A percentile compares a stretch with the other conserved stretches of the same genome.
Conservation (phyloP, 116 monocot species). For the Trichopus zeylanicus region DNA sequence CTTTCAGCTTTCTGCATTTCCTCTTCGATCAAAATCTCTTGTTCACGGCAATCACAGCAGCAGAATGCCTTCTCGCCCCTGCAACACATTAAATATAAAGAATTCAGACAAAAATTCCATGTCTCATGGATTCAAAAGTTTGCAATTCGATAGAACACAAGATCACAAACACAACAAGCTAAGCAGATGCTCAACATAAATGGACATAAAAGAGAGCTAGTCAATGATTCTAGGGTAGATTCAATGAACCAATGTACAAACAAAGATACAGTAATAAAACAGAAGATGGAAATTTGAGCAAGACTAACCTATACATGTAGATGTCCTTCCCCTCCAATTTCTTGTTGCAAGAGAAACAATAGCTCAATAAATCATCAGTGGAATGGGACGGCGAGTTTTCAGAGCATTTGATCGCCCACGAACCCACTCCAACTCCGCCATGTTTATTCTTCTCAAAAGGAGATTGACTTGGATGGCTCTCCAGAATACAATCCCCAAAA, state of each 20-base stretch:
- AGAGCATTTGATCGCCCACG: constrained; percentile 22
- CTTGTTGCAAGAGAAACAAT: constrained; percentile 81
- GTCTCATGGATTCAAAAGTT: neutral
- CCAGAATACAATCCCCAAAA: constrained; percentile 83
- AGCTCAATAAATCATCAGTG: constrained; percentile 56
- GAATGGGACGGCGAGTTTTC: constrained; percentile 14
- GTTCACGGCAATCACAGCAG: constrained; percentile 64
- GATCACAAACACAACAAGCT: no score
- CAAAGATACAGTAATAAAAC: neutral
- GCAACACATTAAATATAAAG: constrained; percentile 9
- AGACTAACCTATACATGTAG: constrained; percentile 72
- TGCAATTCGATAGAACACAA: no score
- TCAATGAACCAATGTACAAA: no score
- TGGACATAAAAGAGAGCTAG: no score
- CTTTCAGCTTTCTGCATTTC: constrained; percentile 24
- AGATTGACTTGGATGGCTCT: constrained; percentile 26
- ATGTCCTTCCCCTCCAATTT: constrained; percentile 79
- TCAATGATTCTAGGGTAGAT: no score
- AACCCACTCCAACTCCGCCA: constrained; percentile 13
- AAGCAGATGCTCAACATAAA: no score
- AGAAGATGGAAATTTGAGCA: no score
- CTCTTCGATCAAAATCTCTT: constrained; percentile 69
- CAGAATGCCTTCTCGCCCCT: constrained; percentile 98
- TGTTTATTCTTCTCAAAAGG: constrained; percentile 18
- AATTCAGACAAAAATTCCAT: neutral